Percentiles rank a stretch among this genome's conserved stretches.
These are phyloP conservation scores for Cryptococcus maquisensis DNA, from an alignment of 1,284 basidiomycete genomes.

Conservation along the genomic window DNA sequence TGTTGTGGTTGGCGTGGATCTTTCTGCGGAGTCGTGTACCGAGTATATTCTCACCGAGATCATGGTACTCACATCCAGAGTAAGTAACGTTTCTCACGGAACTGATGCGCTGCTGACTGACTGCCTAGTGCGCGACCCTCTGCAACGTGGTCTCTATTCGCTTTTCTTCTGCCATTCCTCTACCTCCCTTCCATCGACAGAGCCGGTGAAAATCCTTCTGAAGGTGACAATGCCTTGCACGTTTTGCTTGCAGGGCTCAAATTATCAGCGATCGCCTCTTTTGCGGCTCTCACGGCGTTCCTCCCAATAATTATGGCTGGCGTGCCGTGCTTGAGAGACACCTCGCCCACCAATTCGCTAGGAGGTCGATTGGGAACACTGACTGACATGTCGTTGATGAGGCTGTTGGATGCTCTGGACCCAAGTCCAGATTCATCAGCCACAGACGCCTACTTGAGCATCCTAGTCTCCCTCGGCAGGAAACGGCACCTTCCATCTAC, in stretches of 20 bases:
- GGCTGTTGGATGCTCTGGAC: constrained; percentile 63
- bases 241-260: constrained; percentile 62
- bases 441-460: constrained; percentile 16
- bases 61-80: constrained; percentile 30
- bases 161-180: constrained; percentile 65
- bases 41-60: constrained; percentile 24
- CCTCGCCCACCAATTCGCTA: constrained; percentile 52
- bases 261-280: constrained; percentile 61
- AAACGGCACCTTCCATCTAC: constrained; percentile 27
- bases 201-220: constrained; percentile 60
- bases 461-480: background rate
- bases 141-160: constrained; percentile 58
- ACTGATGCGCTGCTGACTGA: background rate
- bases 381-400: constrained; percentile 67
- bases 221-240: constrained; percentile 65
- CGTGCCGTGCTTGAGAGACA: constrained; percentile 62
- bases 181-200: constrained; percentile 57
- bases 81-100: constrained; percentile 12
- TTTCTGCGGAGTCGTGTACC: constrained; percentile 18
- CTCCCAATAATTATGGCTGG: constrained; percentile 66
- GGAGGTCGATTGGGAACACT: constrained; percentile 63
- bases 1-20: constrained; percentile 34
- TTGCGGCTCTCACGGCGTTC: constrained; percentile 62
- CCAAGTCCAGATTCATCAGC: constrained; percentile 49
- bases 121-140: constrained; percentile 59